Conservation (phyloP, 768 basidiomycete species). For the Kwoniella sp. region DNA sequence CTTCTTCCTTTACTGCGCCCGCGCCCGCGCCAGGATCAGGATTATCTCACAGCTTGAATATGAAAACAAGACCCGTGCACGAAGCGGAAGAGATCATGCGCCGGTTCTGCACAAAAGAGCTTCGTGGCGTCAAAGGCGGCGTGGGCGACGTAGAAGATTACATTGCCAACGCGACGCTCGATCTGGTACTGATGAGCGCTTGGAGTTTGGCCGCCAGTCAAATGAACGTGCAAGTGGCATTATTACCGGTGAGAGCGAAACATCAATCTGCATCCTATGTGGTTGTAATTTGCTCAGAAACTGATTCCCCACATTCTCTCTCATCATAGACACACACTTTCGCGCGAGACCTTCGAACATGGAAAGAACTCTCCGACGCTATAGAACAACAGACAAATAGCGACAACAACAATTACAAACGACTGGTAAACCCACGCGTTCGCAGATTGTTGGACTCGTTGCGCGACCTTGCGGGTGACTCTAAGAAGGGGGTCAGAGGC, state of each 20-base stretch:
- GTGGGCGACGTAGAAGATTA: conserved; percentile 85
- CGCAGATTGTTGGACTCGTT: conserved; percentile 28
- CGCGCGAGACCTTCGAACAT: conserved; percentile 79
- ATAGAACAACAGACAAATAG: conserved; percentile 57
- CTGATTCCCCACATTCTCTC: too few species aligned
- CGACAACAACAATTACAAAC: background rate
- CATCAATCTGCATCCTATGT: too few species aligned
- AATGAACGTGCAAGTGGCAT: conserved; percentile 60
- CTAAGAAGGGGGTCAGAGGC: conserved; percentile 39
- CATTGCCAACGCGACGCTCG: conserved; percentile 84
- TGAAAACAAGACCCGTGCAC: conserved; percentile 76
- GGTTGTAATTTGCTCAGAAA: too few species aligned
- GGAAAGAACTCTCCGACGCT: conserved; percentile 56
- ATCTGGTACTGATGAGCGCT: conserved; percentile 76
- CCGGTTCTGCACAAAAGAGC: conserved; percentile 81
- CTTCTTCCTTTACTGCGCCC: background rate
- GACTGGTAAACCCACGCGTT: conserved; percentile 17
- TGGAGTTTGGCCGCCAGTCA: conserved; percentile 70
- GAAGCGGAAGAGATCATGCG: conserved; percentile 75
- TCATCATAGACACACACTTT: conserved; percentile 92
- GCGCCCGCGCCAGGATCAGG: too few species aligned
- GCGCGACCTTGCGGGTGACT: conserved; percentile 38
- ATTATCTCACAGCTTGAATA: too few species aligned
- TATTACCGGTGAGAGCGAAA: conserved; percentile 78
- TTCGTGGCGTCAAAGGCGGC: conserved; percentile 67